Percentiles rank a stretch among this genome's conserved stretches.
phyloP scores from a whole-genome alignment of 768 basidiomycete species.

The Phlebiopsis gigantea region DNA sequence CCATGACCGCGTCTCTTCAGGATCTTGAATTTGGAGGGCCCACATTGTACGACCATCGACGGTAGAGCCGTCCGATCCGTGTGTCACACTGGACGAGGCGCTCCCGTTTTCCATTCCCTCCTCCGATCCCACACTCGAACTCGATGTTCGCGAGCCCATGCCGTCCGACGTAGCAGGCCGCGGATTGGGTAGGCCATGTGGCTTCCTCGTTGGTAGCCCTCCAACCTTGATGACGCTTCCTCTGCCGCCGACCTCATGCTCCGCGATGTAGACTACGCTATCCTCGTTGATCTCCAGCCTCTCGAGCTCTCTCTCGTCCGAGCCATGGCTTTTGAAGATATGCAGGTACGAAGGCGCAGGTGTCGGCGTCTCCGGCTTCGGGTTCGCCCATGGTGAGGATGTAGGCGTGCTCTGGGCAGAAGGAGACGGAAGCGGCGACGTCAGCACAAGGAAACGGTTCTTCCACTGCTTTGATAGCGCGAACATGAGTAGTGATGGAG shows the following conservation, averaged over 20 bases:
- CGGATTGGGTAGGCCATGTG: conserved; percentile 20
- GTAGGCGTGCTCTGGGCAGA: conserved; percentile 1
- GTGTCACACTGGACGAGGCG: background rate
- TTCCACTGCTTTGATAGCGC: conserved; percentile 75
- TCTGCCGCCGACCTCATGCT: conserved; percentile 37
- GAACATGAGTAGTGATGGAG: conserved; percentile 62
- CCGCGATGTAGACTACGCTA: conserved; percentile 70
- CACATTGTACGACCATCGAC: conserved; percentile 51
- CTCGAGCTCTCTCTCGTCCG: conserved; percentile 66
- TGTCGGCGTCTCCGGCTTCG: conserved; percentile 25
- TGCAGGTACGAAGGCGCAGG: conserved; percentile 57
- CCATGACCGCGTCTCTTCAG: conserved; percentile 66
- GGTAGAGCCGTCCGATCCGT: conserved; percentile 7
- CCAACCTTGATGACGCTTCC: conserved; percentile 61
- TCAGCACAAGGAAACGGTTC: conserved; percentile 53
- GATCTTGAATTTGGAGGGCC: conserved; percentile 62
- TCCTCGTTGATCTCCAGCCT: conserved; percentile 72
- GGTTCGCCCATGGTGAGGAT: background rate
- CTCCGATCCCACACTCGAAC: conserved; percentile 2
- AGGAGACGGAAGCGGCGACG: conserved; percentile 21
- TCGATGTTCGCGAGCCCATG: conserved; percentile 2
- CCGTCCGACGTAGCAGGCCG: conserved; percentile 10
- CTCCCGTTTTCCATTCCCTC: background rate
- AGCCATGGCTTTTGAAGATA: conserved; percentile 57
- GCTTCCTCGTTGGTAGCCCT: conserved; percentile 39